Evolutionary conservation across 2,329 filamentous ascomycete species (phyloP), one percentile per base, ranked within the genome.

Genomic region (Remersonia thermophila): DNA sequence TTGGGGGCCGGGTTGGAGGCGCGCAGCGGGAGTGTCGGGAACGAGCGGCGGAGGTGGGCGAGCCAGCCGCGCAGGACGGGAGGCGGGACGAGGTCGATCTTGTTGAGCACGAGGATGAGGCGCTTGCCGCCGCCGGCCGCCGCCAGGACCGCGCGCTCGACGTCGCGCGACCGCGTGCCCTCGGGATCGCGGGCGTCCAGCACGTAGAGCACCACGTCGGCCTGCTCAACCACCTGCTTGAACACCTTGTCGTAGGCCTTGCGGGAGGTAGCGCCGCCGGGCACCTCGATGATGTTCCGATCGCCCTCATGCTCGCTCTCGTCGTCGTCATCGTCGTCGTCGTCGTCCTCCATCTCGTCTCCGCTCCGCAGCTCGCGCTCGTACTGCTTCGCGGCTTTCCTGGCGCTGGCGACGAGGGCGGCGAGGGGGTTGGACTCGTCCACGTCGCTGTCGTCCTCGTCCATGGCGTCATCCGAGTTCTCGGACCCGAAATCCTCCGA

Each of bases 171-270:
- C 46, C 87, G 73, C 20, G 87, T 95, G 40, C 85, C 84, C 56
- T 93, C 82, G 1, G 87, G 87, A 52, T 95, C 86, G 49, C 87
- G 77, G 36, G 89, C 87, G 54, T 95, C 87, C 39, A 95, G 75
- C 34, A 95, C 85, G 60, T 95, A 95, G 35, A 95, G 74, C 26
- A 95, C 71, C 18, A 95, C 86, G 55, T 95, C 87, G 33, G 87
- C 83, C 44, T 83, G 74, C 43, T 93, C 83, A 25, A 93, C 77
- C 12, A 95, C 86, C 54, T 84, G 74, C 67, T 94, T 94, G 71
- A 94, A 95, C 50, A 93, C 77, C 67, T 93, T 94, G 70, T 94
- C 86, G 60, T 89, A 94, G 37, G 85, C 83, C 59, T 79, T 84
- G 52, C 86, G 75, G 35, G 87, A 94, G 3, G 72, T 70, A 6